phyloP scores from a whole-genome alignment of 2,329 filamentous ascomycete genomes.

The Alternaria dauci region DNA sequence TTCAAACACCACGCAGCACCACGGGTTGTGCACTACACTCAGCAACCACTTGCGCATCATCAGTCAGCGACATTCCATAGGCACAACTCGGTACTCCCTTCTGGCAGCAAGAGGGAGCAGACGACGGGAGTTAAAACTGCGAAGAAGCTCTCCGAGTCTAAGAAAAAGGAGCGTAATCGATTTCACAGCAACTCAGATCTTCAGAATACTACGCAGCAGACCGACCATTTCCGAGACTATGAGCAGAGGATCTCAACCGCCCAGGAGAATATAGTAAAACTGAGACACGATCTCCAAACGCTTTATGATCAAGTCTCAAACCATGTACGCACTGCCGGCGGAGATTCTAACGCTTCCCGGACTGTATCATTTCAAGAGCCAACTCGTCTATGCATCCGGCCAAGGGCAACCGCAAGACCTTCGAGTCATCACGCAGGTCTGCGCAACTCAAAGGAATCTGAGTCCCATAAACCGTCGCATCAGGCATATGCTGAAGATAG shows the following conservation, averaged over 20 bases:
- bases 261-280: background rate
- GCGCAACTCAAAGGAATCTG: background rate
- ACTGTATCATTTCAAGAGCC: background rate
- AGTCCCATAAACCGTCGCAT: background rate
- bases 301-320: background rate
- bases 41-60: background rate
- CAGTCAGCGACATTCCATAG: background rate
- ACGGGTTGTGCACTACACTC: background rate
- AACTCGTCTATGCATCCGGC: background rate
- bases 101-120: background rate
- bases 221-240: background rate
- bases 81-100: background rate
- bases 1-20: background rate
- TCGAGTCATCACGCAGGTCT: background rate
- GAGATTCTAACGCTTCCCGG: background rate
- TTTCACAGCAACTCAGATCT: background rate
- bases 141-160: background rate
- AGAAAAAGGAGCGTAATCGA: background rate
- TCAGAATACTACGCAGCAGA: background rate
- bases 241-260: background rate
- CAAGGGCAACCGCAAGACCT: background rate
- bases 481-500: conserved; percentile 9
- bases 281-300: background rate
- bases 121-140: background rate
- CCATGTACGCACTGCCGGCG: background rate